Percentiles rank a stretch among this genome's conserved stretches.
phyloP scores from a whole-genome alignment of 2,329 filamentous ascomycete species.

The Claviceps sp. region DNA sequence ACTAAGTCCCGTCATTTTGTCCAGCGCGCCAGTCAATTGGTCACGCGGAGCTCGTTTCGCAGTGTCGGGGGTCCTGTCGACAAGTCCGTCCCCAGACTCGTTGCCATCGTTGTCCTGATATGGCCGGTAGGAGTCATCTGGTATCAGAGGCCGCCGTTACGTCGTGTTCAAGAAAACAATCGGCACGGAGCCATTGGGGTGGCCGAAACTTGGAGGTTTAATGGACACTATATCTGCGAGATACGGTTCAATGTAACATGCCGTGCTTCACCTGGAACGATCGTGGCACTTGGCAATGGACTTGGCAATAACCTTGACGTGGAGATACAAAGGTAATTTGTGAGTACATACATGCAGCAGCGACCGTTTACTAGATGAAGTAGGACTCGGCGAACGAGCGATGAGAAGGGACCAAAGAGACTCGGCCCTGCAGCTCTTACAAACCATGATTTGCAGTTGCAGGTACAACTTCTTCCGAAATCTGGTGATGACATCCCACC shows the following conservation, averaged over 20 bases:
- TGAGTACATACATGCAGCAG: background rate
- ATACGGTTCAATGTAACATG: background rate
- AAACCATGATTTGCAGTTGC: background rate
- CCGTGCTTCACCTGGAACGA: background rate
- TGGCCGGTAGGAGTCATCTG: background rate
- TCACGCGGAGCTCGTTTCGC: background rate
- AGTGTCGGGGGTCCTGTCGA: background rate
- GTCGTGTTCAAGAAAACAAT: background rate
- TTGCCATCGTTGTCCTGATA: background rate
- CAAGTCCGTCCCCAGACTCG: background rate
- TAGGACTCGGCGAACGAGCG: background rate
- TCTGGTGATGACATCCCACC: background rate
- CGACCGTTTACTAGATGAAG: background rate
- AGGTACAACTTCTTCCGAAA: slow-evolving; percentile 1
- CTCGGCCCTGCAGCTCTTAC: background rate
- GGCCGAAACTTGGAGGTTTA: background rate
- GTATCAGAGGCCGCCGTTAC: background rate
- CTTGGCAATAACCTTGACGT: too few relatives aligned
- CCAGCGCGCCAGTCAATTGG: background rate
- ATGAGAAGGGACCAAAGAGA: background rate
- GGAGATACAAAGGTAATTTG: background rate
- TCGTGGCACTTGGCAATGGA: background rate
- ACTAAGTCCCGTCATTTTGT: background rate
- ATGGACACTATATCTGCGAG: background rate
- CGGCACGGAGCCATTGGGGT: background rate